Evolutionary conservation across 106 monocot species (phyloP).

Genomic region (Apostasia shenzhenica): DNA sequence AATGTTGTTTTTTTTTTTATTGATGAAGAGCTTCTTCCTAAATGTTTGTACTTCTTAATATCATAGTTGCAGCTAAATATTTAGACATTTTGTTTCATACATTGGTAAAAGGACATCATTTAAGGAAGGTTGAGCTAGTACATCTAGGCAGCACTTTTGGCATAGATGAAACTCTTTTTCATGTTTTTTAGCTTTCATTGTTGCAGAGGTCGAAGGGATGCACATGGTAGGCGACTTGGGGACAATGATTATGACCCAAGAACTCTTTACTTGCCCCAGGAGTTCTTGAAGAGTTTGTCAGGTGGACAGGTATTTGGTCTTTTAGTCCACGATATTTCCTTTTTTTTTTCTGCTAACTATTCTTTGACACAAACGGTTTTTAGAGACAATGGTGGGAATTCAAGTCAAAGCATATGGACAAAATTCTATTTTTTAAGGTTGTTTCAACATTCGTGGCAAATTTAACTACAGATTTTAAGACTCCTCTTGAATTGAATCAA

Average conservation of each 20-base stretch:
- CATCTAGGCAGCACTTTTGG: too few relatives aligned
- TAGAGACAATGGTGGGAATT: conserved; percentile 99
- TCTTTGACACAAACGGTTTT: conserved; percentile 9
- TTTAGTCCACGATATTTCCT: not conserved
- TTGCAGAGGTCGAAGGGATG: conserved; percentile 73
- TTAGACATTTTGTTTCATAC: too few relatives aligned
- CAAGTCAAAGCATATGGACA: conserved; percentile 96
- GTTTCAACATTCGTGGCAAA: not conserved
- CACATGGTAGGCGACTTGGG: conserved; percentile 47
- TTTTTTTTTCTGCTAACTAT: conserved; percentile 6
- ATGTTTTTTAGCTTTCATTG: not conserved
- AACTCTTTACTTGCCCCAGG: conserved; percentile 78
- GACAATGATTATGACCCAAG: conserved; percentile 70
- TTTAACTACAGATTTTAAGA: not conserved
- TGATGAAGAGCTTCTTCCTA: too few relatives aligned
- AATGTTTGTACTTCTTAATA: too few relatives aligned
- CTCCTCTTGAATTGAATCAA: not conserved
- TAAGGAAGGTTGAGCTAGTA: too few relatives aligned
- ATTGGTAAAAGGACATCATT: too few relatives aligned
- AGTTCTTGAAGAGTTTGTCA: conserved; percentile 78
- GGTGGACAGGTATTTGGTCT: conserved; percentile 68
- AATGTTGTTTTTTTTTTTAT: too few relatives aligned
- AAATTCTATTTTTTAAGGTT: conserved; percentile 98
- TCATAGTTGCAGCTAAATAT: too few relatives aligned
- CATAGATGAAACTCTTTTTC: not conserved